phyloP scores from a whole-genome alignment of 2,329 filamentous ascomycete genomes.

The Scopulariopsis brevicaulis region DNA sequence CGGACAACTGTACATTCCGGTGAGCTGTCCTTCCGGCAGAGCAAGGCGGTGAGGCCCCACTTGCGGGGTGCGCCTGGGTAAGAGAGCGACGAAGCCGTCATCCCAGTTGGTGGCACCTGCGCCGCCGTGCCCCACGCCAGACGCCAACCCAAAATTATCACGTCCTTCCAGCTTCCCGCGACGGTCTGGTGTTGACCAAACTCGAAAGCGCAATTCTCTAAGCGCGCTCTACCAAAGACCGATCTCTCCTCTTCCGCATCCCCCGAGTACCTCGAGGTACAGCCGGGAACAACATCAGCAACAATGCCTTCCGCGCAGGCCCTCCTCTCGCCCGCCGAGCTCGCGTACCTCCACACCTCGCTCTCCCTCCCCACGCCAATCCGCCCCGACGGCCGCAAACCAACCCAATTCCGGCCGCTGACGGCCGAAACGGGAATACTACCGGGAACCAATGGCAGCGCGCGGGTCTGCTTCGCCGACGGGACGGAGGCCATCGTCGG shows the following conservation, averaged over 20 bases:
- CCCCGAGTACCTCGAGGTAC: neutral
- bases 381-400: constrained; percentile 72
- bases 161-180: neutral
- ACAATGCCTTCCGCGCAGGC: constrained; percentile 52
- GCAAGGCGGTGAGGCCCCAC: neutral
- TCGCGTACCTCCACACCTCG: constrained; percentile 86
- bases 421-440: constrained; percentile 85
- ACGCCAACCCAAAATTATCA: neutral
- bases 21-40: neutral
- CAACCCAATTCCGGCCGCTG: constrained; percentile 82
- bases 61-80: neutral
- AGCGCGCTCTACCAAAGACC: neutral
- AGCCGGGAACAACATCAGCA: neutral
- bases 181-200: neutral
- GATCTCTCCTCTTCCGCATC: neutral
- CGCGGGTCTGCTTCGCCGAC: constrained; percentile 86
- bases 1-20: neutral
- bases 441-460: constrained; percentile 82
- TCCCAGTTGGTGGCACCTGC: neutral
- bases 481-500: constrained; percentile 94
- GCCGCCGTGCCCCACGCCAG: neutral
- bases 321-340: constrained; percentile 81
- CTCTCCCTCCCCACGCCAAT: constrained; percentile 74
- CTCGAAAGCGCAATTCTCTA: neutral
- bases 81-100: neutral